Evolutionary conservation across 129 eudicot genomes (phyloP).

Genomic region (Oenanthe sinensis): DNA sequence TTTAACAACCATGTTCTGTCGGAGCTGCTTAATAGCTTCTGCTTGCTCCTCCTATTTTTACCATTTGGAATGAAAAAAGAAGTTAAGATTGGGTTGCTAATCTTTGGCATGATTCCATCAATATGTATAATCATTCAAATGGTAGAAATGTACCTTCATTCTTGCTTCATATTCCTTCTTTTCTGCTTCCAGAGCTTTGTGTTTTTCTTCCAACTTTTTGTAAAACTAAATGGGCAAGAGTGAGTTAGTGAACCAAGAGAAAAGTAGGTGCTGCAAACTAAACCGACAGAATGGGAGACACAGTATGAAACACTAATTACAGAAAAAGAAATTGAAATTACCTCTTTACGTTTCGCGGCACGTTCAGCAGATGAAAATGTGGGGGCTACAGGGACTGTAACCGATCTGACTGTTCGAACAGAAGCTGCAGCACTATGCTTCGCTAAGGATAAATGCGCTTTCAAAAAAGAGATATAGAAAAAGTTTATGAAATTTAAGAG

Average conservation of each 20-base stretch:
- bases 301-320: background rate
- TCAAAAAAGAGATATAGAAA: background rate
- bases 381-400: constrained; percentile 90
- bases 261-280: background rate
- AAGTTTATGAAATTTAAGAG: background rate
- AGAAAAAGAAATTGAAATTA: constrained; percentile 15
- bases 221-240: constrained; percentile 42
- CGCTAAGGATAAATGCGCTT: constrained; percentile 43
- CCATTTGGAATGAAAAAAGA: constrained; percentile 5
- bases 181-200: constrained; percentile 80
- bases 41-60: constrained; percentile 78
- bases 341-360: constrained; percentile 75
- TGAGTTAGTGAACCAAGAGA: background rate
- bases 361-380: constrained; percentile 54
- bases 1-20: constrained; percentile 72
- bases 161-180: constrained; percentile 78
- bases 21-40: constrained; percentile 74
- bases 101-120: background rate
- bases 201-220: constrained; percentile 79
- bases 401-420: constrained; percentile 42
- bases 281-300: background rate
- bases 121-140: background rate
- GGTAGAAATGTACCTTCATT: constrained; percentile 51
- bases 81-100: background rate
- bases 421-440: constrained; percentile 62